Evolutionary conservation across 2,329 filamentous ascomycete species (phyloP).

Genomic region (Pseudogymnoascus verrucosus): DNA sequence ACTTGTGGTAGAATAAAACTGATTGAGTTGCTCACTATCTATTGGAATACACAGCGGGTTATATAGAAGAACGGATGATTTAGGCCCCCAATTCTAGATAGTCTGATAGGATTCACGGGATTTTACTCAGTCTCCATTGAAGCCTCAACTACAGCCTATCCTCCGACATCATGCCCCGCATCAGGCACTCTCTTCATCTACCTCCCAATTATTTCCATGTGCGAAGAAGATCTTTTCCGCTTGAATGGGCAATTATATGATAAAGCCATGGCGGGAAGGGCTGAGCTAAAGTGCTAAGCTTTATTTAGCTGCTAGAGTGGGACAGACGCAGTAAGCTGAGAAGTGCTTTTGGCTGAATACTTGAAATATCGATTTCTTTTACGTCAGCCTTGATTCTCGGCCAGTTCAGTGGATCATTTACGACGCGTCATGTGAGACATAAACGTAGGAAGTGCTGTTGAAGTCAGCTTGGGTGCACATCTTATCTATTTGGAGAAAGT

Average conservation of each 20-base stretch:
- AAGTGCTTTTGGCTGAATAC: background rate
- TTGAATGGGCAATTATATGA: background rate
- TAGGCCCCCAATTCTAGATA: too few species aligned
- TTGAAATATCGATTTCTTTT: background rate
- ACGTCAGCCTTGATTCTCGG: background rate
- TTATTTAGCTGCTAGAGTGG: background rate
- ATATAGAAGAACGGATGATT: background rate
- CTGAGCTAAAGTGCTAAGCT: background rate
- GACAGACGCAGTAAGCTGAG: background rate
- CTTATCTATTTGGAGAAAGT: background rate
- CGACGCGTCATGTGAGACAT: background rate
- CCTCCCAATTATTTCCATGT: background rate
- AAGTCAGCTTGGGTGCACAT: background rate
- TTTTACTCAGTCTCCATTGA: background rate
- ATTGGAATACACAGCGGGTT: background rate
- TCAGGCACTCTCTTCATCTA: background rate
- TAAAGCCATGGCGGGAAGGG: background rate
- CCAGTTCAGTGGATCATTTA: background rate
- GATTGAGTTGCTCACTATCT: background rate
- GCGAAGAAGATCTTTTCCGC: background rate
- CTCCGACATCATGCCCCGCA: background rate
- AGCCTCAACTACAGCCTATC: background rate
- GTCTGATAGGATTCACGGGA: background rate
- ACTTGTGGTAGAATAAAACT: background rate
- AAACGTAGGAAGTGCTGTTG: background rate